Evolutionary conservation across 352 stramenopile genomes (phyloP).

Genomic region (Globisporangium echinulatum): DNA sequence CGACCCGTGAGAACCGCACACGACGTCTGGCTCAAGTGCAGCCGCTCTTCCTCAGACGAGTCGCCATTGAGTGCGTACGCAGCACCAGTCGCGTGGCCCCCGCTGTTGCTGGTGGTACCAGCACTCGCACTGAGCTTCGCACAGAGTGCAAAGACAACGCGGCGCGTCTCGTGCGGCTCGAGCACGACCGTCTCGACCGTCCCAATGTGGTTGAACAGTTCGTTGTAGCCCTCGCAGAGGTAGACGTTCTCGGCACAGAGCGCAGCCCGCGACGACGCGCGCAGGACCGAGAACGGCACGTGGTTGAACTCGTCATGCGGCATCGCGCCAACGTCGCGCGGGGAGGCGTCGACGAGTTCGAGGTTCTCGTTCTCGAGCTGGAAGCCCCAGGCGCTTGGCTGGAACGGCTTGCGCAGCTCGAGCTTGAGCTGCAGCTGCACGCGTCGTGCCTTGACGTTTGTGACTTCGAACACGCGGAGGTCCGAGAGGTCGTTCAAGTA

Average conservation of each 20-base stretch:
- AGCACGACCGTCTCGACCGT: conserved; percentile 56
- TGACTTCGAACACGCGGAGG: conserved; percentile 77
- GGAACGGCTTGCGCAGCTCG: conserved; percentile 81
- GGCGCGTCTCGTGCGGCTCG: conserved; percentile 59
- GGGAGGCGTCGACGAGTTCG: conserved; percentile 36
- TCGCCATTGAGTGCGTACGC: conserved; percentile 27
- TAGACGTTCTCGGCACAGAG: conserved; percentile 77
- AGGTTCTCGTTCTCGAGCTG: conserved; percentile 88
- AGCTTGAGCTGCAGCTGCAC: conserved; percentile 60
- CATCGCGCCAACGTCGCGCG: conserved; percentile 16
- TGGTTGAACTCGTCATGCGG: conserved; percentile 65
- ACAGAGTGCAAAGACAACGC: conserved; percentile 70
- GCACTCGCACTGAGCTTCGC: conserved; percentile 33
- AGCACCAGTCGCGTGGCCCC: conserved; percentile 6
- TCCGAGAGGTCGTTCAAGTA: conserved; percentile 86
- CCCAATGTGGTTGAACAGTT: conserved; percentile 86
- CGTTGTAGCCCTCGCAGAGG: conserved; percentile 83
- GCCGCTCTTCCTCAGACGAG: conserved; percentile 80
- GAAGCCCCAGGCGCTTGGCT: conserved; percentile 67
- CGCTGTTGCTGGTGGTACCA: conserved; percentile 3
- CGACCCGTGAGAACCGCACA: conserved; percentile 65
- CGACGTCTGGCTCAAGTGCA: conserved; percentile 80
- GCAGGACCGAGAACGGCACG: conserved; percentile 61
- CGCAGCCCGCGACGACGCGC: conserved; percentile 56
- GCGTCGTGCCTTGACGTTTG: conserved; percentile 44